phyloP scores from a whole-genome alignment of 2,329 filamentous ascomycete species.

The Blastomyces percursus region DNA sequence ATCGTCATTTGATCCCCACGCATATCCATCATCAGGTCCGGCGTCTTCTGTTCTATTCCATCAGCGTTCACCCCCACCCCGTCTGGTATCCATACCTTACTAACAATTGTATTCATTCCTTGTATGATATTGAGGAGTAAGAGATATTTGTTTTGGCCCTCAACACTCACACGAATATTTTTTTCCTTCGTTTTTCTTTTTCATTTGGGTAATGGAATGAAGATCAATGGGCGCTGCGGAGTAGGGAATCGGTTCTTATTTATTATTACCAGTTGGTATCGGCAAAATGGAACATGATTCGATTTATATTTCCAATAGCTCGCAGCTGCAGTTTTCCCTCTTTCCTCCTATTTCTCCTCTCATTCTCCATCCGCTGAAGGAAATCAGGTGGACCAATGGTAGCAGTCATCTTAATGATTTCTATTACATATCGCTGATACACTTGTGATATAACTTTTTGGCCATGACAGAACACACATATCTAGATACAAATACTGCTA shows the following conservation, averaged over 20 bases:
- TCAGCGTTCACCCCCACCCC: not conserved
- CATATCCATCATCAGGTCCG: not conserved
- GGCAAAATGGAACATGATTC: not conserved
- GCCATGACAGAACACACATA: not conserved
- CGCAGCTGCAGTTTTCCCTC: not conserved
- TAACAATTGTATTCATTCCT: not conserved
- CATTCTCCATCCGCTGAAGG: not conserved
- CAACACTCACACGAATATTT: not conserved
- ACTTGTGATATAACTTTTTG: not conserved
- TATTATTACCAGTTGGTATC: not conserved
- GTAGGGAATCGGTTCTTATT: not conserved
- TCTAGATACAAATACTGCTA: not conserved
- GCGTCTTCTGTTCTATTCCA: not conserved
- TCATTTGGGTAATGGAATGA: not conserved
- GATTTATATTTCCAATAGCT: not conserved
- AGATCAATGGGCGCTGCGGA: not conserved
- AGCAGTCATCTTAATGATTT: not conserved
- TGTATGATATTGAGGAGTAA: not conserved
- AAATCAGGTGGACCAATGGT: not conserved
- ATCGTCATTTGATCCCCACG: not conserved
- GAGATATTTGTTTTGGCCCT: not conserved
- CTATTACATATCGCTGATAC: not conserved
- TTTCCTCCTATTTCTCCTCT: not conserved
- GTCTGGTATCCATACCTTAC: not conserved
- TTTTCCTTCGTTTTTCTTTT: not conserved